Conservation (phyloP, 208 protist genomes). For the Wallacemonas sp. region DNA sequence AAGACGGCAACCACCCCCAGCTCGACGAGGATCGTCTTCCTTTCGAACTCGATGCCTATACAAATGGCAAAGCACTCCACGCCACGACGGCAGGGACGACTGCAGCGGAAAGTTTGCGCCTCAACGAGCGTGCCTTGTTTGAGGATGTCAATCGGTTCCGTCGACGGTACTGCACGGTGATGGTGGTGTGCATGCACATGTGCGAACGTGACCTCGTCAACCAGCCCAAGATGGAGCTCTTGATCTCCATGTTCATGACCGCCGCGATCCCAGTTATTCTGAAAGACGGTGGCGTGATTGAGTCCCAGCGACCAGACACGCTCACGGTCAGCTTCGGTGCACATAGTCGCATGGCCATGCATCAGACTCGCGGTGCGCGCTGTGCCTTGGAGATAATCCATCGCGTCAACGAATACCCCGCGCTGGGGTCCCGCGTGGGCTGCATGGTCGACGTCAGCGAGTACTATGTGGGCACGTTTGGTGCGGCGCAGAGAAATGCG, state of each 20-base stretch:
- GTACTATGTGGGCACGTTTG: constrained; percentile 72
- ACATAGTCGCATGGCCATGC: constrained; percentile 46
- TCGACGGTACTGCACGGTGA: constrained; percentile 49
- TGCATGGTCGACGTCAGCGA: constrained; percentile 61
- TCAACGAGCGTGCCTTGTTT: constrained; percentile 37
- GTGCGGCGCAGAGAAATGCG: constrained; percentile 32
- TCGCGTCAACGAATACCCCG: constrained; percentile 2
- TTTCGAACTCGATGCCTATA: constrained; percentile 12
- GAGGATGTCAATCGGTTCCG: constrained; percentile 48
- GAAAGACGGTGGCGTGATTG: constrained; percentile 55
- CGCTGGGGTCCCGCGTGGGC: constrained; percentile 17
- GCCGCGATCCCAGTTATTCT: constrained; percentile 41
- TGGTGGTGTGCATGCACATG: constrained; percentile 39
- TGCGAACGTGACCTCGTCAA: constrained; percentile 22
- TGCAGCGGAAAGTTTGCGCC: constrained; percentile 10
- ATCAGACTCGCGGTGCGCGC: constrained; percentile 54
- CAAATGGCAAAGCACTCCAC: too few species aligned
- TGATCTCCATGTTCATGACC: constrained; percentile 40
- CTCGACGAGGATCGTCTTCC: neutral
- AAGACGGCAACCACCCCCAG: too few species aligned
- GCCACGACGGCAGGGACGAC: neutral
- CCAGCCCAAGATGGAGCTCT: constrained; percentile 23
- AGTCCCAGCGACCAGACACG: constrained; percentile 49
- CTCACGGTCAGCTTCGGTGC: constrained; percentile 54
- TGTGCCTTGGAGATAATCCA: constrained; percentile 52